Percentiles rank a stretch among this genome's conserved stretches.
These are phyloP conservation scores for Croton laevigatus DNA, from an alignment of 441 rosid genomes.

Conservation along the genomic window DNA sequence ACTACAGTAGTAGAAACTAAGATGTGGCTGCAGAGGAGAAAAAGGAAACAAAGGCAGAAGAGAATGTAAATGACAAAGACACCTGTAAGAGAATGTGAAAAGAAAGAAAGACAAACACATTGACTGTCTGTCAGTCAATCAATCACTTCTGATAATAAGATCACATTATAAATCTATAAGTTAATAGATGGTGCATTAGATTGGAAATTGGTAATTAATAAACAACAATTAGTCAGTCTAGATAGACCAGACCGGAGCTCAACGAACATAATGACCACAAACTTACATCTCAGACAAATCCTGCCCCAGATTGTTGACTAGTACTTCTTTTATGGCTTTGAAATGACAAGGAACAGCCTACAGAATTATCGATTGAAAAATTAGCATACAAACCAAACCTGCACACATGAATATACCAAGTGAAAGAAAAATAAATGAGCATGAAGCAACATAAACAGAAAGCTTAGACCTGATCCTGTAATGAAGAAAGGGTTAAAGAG, in stretches of 20 bases:
- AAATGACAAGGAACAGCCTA: conserved; percentile 82
- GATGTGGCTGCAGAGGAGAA: background rate
- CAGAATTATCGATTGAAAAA: conserved; percentile 14
- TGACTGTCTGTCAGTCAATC: too few species aligned
- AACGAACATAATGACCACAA: conserved; percentile 4
- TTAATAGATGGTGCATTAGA: background rate
- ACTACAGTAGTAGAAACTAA: background rate
- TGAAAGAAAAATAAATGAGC: background rate
- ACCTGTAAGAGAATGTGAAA: background rate
- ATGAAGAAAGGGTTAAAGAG: conserved; percentile 56
- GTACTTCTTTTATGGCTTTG: conserved; percentile 55
- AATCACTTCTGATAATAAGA: background rate
- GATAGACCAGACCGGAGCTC: background rate
- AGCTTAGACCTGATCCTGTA: conserved; percentile 69
- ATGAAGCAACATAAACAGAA: background rate
- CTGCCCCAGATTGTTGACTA: conserved; percentile 53
- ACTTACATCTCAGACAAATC: conserved; percentile 63
- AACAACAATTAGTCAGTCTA: background rate
- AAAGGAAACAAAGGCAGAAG: background rate
- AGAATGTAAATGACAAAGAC: background rate
- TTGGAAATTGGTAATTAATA: background rate
- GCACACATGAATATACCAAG: background rate
- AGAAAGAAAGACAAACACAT: background rate
- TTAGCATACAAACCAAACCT: conserved; percentile 24
- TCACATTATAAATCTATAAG: background rate